Evolutionary conservation across 169 alveolate genomes (phyloP), one percentile per base, ranked within the genome.

Genomic region (Eimeria falciformis): DNA sequence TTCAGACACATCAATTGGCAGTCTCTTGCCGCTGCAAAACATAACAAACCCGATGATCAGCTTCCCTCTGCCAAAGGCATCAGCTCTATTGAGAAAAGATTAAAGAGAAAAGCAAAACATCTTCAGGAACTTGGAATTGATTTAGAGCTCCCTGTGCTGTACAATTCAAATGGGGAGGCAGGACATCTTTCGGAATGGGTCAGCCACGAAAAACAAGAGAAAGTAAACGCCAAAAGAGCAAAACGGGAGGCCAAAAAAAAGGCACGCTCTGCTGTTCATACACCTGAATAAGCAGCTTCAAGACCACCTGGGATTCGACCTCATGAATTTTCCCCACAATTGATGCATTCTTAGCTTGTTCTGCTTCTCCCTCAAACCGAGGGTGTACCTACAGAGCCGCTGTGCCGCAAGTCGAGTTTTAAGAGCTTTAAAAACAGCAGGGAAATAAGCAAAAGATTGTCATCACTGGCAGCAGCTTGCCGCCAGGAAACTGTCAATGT

Each of bases 61-160:
- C 62, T 47, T 45, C 29, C 89, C 37, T 79, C 89, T 50, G 77
- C 71, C 6, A 50, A 73, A 21, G 40, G 62, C n/a, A 69, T 83
- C 43, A 29, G 37, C 27, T 25, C 58, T 9, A 17, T 21, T 5
- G 47, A n/a, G 11, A 69, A 43, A 25, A 0, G 46, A 7, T 27
- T 23, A 4, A 21, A 25, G 23, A 83, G 45, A 56, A 62, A 40
- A n/a, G 47, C 14, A 23, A 27, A 23, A 23, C 50, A 18, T 5
- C 58, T 79, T n/a, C 47, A 79, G 53, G 75, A 79, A 6, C 71
- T 79, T 3, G 89, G 89, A 53, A 55, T 79, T 29, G 75, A 79
- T n/a, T 33, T 53, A 53, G 65, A 53, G 65, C n/a, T 53, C 25
- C 65, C 65, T 17, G 65, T 17, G 3, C 65, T 53, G 25, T 2